Conservation (phyloP, 2,329 filamentous ascomycete genomes). For the Pseudocercospora fijiensis region DNA sequence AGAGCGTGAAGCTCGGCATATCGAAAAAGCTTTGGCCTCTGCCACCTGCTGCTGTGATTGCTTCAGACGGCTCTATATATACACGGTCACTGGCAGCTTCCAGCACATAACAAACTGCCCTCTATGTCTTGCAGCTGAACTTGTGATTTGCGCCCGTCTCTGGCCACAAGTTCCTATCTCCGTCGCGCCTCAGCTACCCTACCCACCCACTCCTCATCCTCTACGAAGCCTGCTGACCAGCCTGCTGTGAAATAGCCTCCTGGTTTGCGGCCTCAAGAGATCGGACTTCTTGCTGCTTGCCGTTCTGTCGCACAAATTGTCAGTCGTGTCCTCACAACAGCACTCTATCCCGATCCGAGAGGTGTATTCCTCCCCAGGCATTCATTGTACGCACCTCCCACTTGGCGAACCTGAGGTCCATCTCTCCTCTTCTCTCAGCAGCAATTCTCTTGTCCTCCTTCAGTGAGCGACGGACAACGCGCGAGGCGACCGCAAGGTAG, state of each 20-base stretch:
- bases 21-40: slow-evolving; percentile 5
- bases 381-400: slow-evolving; percentile 80
- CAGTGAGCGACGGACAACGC: slow-evolving; percentile 91
- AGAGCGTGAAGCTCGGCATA: neutral
- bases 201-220: slow-evolving; percentile 41
- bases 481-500: slow-evolving; percentile 93
- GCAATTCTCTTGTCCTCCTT: slow-evolving; percentile 88
- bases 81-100: slow-evolving; percentile 1
- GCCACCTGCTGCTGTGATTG: neutral
- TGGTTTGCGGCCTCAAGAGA: slow-evolving; percentile 61
- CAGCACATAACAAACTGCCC: neutral
- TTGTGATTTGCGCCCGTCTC: neutral
- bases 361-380: slow-evolving; percentile 61
- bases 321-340: slow-evolving; percentile 14
- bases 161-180: neutral
- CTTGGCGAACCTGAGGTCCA: slow-evolving; percentile 86
- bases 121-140: neutral
- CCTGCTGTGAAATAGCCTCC: slow-evolving; percentile 47
- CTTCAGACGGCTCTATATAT: neutral
- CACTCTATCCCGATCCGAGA: neutral
- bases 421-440: slow-evolving; percentile 86
- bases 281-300: slow-evolving; percentile 89
- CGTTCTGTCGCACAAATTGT: slow-evolving; percentile 64
- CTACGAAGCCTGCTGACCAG: slow-evolving; percentile 38
- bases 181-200: neutral